Percentiles rank a stretch among this genome's conserved stretches.
Evolutionary conservation across 2,329 filamentous ascomycete species (phyloP).

Genomic region (Colletotrichum gloeosporioides): DNA sequence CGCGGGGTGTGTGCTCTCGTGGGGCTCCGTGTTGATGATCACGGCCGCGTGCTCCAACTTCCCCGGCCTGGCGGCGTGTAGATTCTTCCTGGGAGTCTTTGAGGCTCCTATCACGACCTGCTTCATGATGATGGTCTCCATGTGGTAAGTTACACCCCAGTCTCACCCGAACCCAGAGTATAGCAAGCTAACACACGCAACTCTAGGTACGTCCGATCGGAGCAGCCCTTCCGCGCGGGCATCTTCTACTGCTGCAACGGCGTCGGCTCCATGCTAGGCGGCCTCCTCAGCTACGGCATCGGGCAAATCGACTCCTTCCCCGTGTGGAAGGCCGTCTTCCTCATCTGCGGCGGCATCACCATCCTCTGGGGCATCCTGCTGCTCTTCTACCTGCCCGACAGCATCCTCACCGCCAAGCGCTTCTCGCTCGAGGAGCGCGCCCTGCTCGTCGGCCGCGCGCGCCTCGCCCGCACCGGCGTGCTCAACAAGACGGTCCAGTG

Average conservation of each 20-base stretch:
- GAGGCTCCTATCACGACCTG: slow-evolving; percentile 53
- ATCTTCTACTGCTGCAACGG: slow-evolving; percentile 49
- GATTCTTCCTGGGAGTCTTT: slow-evolving; percentile 51
- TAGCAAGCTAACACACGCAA: background rate
- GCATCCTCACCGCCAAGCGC: slow-evolving; percentile 66
- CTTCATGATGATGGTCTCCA: slow-evolving; percentile 55
- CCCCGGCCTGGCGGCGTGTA: slow-evolving; percentile 44
- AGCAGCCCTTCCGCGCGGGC: slow-evolving; percentile 52
- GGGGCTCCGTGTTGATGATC: slow-evolving; percentile 45
- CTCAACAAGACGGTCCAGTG: slow-evolving; percentile 52
- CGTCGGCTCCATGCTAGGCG: slow-evolving; percentile 67
- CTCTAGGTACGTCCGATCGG: slow-evolving; percentile 44
- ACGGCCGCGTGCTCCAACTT: slow-evolving; percentile 47
- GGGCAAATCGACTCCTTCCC: slow-evolving; percentile 60
- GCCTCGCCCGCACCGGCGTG: slow-evolving; percentile 53
- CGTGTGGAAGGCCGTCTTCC: slow-evolving; percentile 62
- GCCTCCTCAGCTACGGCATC: slow-evolving; percentile 61
- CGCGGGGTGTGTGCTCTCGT: slow-evolving; percentile 33
- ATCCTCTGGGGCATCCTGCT: slow-evolving; percentile 60
- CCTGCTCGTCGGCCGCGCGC: slow-evolving; percentile 58
- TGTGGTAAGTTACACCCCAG: slow-evolving; percentile 39
- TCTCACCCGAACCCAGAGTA: background rate
- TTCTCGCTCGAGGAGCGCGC: slow-evolving; percentile 61
- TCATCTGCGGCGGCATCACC: slow-evolving; percentile 63
- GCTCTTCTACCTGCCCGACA: slow-evolving; percentile 65